phyloP scores from a whole-genome alignment of 2,329 filamentous ascomycete genomes.

The Alternaria alternata region DNA sequence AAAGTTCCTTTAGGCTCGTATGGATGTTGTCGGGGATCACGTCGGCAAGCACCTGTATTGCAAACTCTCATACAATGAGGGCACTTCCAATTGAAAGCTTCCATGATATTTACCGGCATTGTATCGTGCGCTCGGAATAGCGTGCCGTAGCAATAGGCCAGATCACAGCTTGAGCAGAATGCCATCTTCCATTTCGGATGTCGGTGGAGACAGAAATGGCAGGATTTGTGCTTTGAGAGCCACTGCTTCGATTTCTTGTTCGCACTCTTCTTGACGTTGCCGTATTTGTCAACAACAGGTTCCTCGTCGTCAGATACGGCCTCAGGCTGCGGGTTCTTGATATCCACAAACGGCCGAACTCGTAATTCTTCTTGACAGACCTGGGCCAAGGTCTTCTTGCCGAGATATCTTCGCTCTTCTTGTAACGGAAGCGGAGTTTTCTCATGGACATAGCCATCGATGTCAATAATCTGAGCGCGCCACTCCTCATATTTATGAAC shows the following conservation, averaged over 20 bases:
- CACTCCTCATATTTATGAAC: slow-evolving; percentile 81
- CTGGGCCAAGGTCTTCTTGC: slow-evolving; percentile 84
- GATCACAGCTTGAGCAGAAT: slow-evolving; percentile 76
- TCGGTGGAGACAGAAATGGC: slow-evolving; percentile 83
- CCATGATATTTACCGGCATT: slow-evolving; percentile 82
- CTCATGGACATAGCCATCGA: slow-evolving; percentile 71
- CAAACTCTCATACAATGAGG: slow-evolving; percentile 87
- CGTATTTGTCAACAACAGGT: slow-evolving; percentile 70
- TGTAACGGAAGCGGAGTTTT: slow-evolving; percentile 75
- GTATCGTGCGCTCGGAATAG: slow-evolving; percentile 91
- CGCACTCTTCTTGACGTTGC: slow-evolving; percentile 68
- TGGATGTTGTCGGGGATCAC: slow-evolving; percentile 71
- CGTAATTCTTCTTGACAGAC: slow-evolving; percentile 92
- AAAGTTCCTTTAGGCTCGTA: slow-evolving; percentile 88
- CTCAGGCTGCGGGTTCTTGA: slow-evolving; percentile 67
- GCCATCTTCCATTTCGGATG: slow-evolving; percentile 88
- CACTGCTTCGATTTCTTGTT: slow-evolving; percentile 64
- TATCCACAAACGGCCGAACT: slow-evolving; percentile 81
- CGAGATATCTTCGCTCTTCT: slow-evolving; percentile 70
- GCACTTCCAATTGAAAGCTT: slow-evolving; percentile 84
- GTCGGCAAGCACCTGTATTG: slow-evolving; percentile 82
- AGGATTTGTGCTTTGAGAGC: slow-evolving; percentile 63
- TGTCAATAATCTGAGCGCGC: slow-evolving; percentile 78
- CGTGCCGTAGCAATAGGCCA: slow-evolving; percentile 91
- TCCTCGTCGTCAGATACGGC: slow-evolving; percentile 59